Base-by-base conservation (phyloP, 2,329 filamentous ascomycete genomes). In the Aspergillus sp. region DNA sequence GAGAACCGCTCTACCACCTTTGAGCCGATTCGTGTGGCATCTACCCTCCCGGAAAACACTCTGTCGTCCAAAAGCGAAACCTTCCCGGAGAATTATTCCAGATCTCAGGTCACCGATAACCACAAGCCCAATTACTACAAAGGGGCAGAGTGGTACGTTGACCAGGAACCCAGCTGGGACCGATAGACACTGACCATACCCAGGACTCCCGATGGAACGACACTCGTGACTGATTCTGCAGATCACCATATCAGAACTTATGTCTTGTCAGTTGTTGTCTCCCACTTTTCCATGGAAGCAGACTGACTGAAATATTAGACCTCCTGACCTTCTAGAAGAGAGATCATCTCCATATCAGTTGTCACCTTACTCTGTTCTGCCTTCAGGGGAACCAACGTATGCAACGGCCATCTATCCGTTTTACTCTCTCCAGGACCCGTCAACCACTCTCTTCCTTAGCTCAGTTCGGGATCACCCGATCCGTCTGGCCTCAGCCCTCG, bases 121-220 rank as follows among this genome's bases (percentile, higher is more conserved):
- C 26, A 30, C 26, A 48, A 36, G 20, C n/a, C 59, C 3, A 73
- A 73, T 51, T 73, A 73, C 59, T 79, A 76, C 63, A 79, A 75
- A 56, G 65, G 66, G 33, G 75, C 73, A 14, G 69, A 77, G 61
- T 79, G 75, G 75, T 76, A 60, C 53, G 66, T 47, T 32, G 11
- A 35, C 8, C 14, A 36, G 44, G 17, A 26, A 30, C 36, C 16
- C 13, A 42, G 26, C 22, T 41, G n/a, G 26, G n/a, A 48, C n/a
- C 14, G 30, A 43, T 40, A 7, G 22, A 46, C 26, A 16, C 45
- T 24, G 5, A 16, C 14, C 36, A 45, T 50, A 43, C 2, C 3
- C 50, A 76, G 77, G 76, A 73, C 77, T 7, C 70, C 79, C 14
- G 83, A 86, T 63, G 83, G 83, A 6, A 83, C 80, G 1, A 79